Evolutionary conservation across 2,329 filamentous ascomycete genomes (phyloP), one percentile per base, ranked within the genome.

Genomic region (Colletotrichum liriopes): DNA sequence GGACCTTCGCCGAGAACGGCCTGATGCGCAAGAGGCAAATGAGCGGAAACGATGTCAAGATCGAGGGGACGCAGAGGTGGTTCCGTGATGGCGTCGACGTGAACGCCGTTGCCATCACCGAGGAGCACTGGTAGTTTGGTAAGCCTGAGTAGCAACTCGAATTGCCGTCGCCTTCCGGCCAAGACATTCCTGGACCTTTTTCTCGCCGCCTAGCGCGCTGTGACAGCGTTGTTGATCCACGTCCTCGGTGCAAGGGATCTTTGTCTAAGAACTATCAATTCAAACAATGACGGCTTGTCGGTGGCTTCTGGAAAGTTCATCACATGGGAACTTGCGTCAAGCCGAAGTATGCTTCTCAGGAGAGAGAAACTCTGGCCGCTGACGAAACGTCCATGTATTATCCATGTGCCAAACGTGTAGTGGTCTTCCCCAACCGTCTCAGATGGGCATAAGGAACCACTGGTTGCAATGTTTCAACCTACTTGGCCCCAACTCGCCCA

Each of bases 21-120:
- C 83, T 90, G 61, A 94, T 94, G 92, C 84, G 88, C 72, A 94
- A 94, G 86, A 83, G 92, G 56, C 89, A 92, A 85, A 94, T 94
- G 92, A 93, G 92, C 77, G 93, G 90, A 0, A 94, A 94, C 74
- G 91, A 94, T 79, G 85, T 94, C 47, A 87, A 86, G 78, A 92
- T 94, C 64, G 76, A 73, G 0, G 88, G 92, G 35, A 84, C 80
- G 45, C 90, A 92, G 79, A 85, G 93, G 54, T 94, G 93, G 92
- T 94, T 92, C 78, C 88, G 84, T 76, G 89, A 93, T 2, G 91
- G 88, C 0, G 88, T 93, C 2, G 90, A 94, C 78, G 90, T 94
- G 1, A 90, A 94, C 76, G 78, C 82, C 2, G 92, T 94, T 1
- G 81, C 89, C 0, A 94, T 94, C 75, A 82, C 83, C 2, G 92